Conservation (phyloP, 768 basidiomycete species). For the Mycena latifolia region DNA sequence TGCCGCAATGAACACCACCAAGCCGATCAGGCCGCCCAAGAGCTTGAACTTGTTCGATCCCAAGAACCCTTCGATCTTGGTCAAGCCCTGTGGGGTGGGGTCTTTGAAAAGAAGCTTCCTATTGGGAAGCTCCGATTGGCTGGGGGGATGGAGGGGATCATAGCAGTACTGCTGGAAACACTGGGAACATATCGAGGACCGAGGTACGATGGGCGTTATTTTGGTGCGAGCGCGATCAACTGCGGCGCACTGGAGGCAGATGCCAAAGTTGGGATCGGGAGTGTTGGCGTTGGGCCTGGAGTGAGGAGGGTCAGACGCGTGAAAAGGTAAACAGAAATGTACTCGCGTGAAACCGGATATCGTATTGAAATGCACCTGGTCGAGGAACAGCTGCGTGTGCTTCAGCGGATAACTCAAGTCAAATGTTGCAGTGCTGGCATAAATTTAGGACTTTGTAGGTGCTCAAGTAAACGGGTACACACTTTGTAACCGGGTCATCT, state of each 20-base stretch:
- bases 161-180: slow-evolving; percentile 71
- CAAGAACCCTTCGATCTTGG: slow-evolving; percentile 58
- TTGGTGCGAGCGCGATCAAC: slow-evolving; percentile 66
- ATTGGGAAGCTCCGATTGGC: slow-evolving; percentile 55
- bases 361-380: slow-evolving; percentile 68
- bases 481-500: slow-evolving; percentile 76
- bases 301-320: background rate
- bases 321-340: background rate
- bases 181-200: slow-evolving; percentile 56
- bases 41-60: slow-evolving; percentile 57
- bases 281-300: slow-evolving; percentile 62
- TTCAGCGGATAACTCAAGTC: slow-evolving; percentile 68
- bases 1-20: slow-evolving; percentile 53
- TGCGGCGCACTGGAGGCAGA: slow-evolving; percentile 77
- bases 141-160: slow-evolving; percentile 59
- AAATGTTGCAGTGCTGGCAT: slow-evolving; percentile 65
- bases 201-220: slow-evolving; percentile 45
- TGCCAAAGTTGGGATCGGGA: slow-evolving; percentile 72
- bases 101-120: slow-evolving; percentile 61
- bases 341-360: slow-evolving; percentile 65
- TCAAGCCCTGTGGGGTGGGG: slow-evolving; percentile 67
- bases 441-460: slow-evolving; percentile 19
- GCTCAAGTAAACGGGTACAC: slow-evolving; percentile 14
- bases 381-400: slow-evolving; percentile 68
- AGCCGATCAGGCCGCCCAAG: slow-evolving; percentile 60